phyloP scores from a whole-genome alignment of 345 rosid species.

The Crucihimalaya himalaica region DNA sequence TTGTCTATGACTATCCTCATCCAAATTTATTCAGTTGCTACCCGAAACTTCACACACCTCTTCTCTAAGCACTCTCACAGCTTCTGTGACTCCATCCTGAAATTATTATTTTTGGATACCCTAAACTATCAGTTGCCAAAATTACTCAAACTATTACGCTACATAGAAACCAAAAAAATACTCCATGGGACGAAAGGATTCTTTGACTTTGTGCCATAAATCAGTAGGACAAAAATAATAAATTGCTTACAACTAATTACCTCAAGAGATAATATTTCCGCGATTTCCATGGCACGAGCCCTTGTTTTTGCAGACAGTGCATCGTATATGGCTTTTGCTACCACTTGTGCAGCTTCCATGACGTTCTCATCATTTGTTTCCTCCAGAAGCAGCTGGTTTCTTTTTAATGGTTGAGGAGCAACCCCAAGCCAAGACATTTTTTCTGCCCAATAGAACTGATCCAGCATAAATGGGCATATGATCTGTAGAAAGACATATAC shows the following conservation, averaged over 20 bases:
- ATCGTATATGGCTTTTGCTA: constrained; percentile 54
- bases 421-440: constrained; percentile 93
- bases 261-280: constrained; percentile 63
- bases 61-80: constrained; percentile 66
- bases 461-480: constrained; percentile 81
- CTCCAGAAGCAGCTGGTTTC: constrained; percentile 57
- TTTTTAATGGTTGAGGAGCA: constrained; percentile 70
- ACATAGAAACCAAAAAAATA: background rate
- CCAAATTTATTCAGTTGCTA: constrained; percentile 4
- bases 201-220: background rate
- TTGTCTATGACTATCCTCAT: constrained; percentile 11
- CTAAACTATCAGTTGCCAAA: constrained; percentile 14
- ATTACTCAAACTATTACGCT: background rate
- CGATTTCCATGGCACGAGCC: constrained; percentile 55
- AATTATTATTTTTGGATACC: background rate
- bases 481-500: constrained; percentile 47
- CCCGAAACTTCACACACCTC: constrained; percentile 43
- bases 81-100: constrained; percentile 86
- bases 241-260: constrained; percentile 39
- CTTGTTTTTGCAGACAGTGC: constrained; percentile 59
- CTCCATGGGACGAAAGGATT: background rate
- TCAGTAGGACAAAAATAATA: background rate
- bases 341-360: constrained; percentile 51
- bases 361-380: constrained; percentile 41
- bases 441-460: constrained; percentile 97